Evolutionary conservation across 2,329 filamentous ascomycete genomes (phyloP), one percentile per base, ranked within the genome.

Genomic region (Neonectria coccinea): DNA sequence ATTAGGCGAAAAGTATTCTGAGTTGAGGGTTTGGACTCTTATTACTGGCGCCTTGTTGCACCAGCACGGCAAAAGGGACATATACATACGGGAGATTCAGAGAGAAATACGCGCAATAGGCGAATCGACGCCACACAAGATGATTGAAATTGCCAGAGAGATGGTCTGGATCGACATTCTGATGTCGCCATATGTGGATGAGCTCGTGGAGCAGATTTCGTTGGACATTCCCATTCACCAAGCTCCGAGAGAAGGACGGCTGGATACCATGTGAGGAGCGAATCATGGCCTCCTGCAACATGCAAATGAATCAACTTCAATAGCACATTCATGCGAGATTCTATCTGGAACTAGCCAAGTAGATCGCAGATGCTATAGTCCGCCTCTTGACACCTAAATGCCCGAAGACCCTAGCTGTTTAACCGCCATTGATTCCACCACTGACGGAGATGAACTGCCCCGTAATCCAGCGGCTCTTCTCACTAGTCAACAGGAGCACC

Each of bases 401-500:
- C 11, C 33, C 16, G 12, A 36, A 6, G 4, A 5, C 12, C 11
- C 2, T 36, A 5, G 33, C 5, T 12, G 31, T 16, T 44, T 20
- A 64, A 5, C 51, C 56, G 8, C 67, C 65, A 25, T 58, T 69
- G 22, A 67, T 65, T 3, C 67, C 67, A 25, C 66, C 64, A 42
- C 68, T 69, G 18, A 59, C 67, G 1, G 68, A 70, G 31, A 70
- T 69, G 22, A 65, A 67, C 33, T 69, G 64, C 9, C 61, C 67
- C 3, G 68, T 69, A 31, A 70, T 67, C 68, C 67, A 70, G 31
- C 67, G 66, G 14, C 61, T 63, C 57, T 67, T 69, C 22, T 70
- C 67, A 27, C 56, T 65, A 1, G 59, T 51, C 47, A 70, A 42
- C 10, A 68, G 56, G 11, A 70, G 44, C 1, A 62, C 63, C 16